These are phyloP conservation scores for Yamadazyma trypodendri DNA, from an alignment of 1,139 yeast species.

Conservation along the genomic window DNA sequence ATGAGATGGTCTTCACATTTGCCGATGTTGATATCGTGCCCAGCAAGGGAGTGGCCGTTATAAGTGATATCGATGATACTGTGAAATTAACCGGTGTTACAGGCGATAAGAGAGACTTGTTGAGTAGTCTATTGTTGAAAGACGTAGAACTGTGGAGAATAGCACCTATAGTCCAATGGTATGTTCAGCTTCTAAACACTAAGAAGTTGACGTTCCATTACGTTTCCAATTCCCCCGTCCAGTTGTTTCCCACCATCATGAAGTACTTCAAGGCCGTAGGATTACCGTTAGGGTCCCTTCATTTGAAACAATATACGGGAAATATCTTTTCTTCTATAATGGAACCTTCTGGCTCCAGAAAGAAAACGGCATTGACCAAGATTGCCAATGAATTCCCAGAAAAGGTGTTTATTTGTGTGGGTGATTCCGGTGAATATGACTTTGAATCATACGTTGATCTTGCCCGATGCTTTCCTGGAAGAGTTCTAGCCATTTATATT, in stretches of 20 bases:
- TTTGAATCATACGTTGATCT: conserved; percentile 84
- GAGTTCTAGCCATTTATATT: conserved; percentile 72
- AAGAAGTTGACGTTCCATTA: conserved; percentile 69
- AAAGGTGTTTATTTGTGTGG: conserved; percentile 77
- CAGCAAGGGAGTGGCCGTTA: conserved; percentile 62
- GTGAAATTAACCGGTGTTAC: conserved; percentile 86
- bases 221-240: conserved; percentile 96
- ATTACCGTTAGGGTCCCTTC: conserved; percentile 77
- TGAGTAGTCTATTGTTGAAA: conserved; percentile 71
- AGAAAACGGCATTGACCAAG: conserved; percentile 60
- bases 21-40: conserved; percentile 45
- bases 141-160: conserved; percentile 66
- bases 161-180: conserved; percentile 76
- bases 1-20: conserved; percentile 47
- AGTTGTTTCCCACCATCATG: conserved; percentile 63
- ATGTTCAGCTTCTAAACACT: conserved; percentile 34
- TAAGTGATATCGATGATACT: conserved; percentile 95
- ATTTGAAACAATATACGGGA: conserved; percentile 84
- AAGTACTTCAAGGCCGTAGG: conserved; percentile 55
- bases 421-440: conserved; percentile 96
- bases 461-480: conserved; percentile 60
- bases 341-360: conserved; percentile 85
- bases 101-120: conserved; percentile 79
- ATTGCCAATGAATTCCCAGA: conserved; percentile 75
- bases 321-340: conserved; percentile 74